phyloP scores from a whole-genome alignment of 2,329 filamentous ascomycete species.

The Aspergillus aculeatus region DNA sequence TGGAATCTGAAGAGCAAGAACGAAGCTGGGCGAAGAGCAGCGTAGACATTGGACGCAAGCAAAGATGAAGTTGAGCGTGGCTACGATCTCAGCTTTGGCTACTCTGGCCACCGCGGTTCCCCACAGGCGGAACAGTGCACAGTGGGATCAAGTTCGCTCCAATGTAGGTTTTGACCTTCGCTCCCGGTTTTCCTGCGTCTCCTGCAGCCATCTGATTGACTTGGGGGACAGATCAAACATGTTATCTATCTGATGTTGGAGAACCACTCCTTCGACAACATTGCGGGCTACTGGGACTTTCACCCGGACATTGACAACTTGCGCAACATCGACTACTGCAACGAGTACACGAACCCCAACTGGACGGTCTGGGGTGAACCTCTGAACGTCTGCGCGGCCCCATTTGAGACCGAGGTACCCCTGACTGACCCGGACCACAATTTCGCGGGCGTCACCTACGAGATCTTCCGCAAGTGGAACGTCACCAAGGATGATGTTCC shows the following conservation, averaged over 20 bases:
- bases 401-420: conserved; percentile 39
- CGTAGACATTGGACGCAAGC: background rate
- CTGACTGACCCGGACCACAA: conserved; percentile 37
- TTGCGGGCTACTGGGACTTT: conserved; percentile 41
- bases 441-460: conserved; percentile 33
- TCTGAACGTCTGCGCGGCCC: conserved; percentile 36
- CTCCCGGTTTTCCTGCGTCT: background rate
- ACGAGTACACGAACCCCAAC: conserved; percentile 40
- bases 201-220: background rate
- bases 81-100: conserved; percentile 15
- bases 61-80: conserved; percentile 21
- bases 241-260: conserved; percentile 41
- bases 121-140: conserved; percentile 11
- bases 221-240: conserved; percentile 30
- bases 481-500: conserved; percentile 36
- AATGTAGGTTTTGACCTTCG: conserved; percentile 20
- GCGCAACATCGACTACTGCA: conserved; percentile 34
- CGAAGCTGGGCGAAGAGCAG: background rate
- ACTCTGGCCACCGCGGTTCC: conserved; percentile 18
- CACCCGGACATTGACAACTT: conserved; percentile 39
- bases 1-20: background rate
- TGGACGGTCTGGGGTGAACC: conserved; percentile 40
- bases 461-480: conserved; percentile 42
- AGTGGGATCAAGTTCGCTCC: conserved; percentile 24
- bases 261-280: conserved; percentile 44